Base-by-base conservation (phyloP, 1,139 yeast genomes). In the Debaryomyces udenii region DNA sequence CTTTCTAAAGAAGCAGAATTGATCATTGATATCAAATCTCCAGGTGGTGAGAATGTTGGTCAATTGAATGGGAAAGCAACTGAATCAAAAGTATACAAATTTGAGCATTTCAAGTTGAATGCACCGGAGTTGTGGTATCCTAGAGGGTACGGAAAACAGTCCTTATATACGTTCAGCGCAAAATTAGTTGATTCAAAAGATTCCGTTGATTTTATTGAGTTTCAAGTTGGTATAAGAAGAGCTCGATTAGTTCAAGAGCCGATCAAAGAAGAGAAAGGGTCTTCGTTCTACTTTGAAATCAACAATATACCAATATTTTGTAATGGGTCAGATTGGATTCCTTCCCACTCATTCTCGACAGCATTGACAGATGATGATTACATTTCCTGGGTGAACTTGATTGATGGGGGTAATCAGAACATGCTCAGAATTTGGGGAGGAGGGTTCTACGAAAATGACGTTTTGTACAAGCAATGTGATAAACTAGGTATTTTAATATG, bases 361-460 rank as follows among this genome's bases (percentile, higher is more conserved):
- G 39, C 46, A 22, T 47, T 70, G 11, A 56, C 63, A 3, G 49
- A 53, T 2, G 39, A 55, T 11, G 74, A 70, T 41, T 73, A 72
- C 49, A 42, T 46, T 6, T 48, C 56, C 4, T 68, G 71, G 70
- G 46, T 74, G 15, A 46, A 57, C 23, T 48, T 68, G 27, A 57
- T 63, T 26, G 56, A 54, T 3, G 55, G 62, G 15, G 74, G 76
- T 2, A 59, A 72, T 46, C 77, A 70, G 45, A 71, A 69, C 43
- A 66, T 73, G 72, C 51, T 74, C 34, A 53, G 80, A 37, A 64
- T 74, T 1, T 74, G 80, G 80, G 80, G 74, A 11, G 80, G 80
- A 20, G 80, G 80, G 2, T 57, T 56, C 41, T 74, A 68, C 48
- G 80, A 75, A 45, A 53, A 51, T 17, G 74, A 71, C 32, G 42